phyloP scores from a whole-genome alignment of 495 filamentous ascomycete genomes.

The Trichoderma virens region DNA sequence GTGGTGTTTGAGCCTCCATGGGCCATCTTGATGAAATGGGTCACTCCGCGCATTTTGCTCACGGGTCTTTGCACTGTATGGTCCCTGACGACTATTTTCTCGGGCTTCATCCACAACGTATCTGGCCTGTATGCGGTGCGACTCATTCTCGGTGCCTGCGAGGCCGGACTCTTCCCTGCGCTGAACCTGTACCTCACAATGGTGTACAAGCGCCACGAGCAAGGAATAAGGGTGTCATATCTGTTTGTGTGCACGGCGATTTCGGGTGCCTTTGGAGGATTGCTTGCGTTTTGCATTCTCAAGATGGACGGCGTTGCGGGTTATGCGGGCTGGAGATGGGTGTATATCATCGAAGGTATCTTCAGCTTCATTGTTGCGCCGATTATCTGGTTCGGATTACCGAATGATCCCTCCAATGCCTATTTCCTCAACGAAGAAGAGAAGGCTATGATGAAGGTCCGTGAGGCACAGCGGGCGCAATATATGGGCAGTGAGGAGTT shows the following conservation, averaged over 20 bases:
- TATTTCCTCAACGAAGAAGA: conserved; percentile 39
- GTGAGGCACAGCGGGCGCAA: conserved; percentile 18
- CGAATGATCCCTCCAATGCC: conserved; percentile 41
- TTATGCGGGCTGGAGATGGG: conserved; percentile 67
- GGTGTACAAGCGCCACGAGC: conserved; percentile 54
- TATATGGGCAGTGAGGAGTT: conserved; percentile 4
- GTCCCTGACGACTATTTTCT: conserved; percentile 46
- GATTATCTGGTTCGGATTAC: conserved; percentile 51
- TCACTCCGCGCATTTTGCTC: conserved; percentile 51
- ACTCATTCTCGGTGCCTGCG: conserved; percentile 47
- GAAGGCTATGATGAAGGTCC: conserved; percentile 25
- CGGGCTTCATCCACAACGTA: conserved; percentile 44
- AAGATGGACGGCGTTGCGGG: conserved; percentile 61
- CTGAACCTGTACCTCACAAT: conserved; percentile 78
- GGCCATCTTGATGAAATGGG: conserved; percentile 66
- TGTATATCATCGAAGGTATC: conserved; percentile 67
- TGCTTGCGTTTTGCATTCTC: conserved; percentile 61
- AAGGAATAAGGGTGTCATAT: conserved; percentile 52
- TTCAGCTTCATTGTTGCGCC: conserved; percentile 59
- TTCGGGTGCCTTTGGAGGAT: conserved; percentile 70
- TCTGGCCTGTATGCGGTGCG: conserved; percentile 43
- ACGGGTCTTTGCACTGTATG: conserved; percentile 52
- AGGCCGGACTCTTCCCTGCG: conserved; percentile 66
- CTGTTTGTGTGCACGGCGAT: conserved; percentile 77
- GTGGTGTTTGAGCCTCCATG: conserved; percentile 68